Percentiles rank a stretch among this genome's conserved stretches.
Conservation (phyloP, 106 monocot genomes). For the Gastrodia elata region DNA sequence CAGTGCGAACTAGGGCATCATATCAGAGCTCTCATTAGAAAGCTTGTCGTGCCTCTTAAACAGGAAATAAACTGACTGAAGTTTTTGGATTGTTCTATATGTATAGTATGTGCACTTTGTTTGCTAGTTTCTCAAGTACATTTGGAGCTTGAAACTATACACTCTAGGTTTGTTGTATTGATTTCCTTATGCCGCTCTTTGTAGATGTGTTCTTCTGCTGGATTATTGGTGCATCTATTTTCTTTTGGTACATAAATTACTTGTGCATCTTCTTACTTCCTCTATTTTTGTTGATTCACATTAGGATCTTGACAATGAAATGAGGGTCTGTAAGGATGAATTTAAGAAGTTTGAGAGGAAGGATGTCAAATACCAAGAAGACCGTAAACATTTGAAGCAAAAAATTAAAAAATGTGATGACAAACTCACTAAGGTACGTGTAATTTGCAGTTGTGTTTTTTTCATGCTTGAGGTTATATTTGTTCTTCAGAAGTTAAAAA, state of each 20-base stretch:
- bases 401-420: conserved; percentile 77
- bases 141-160: background rate
- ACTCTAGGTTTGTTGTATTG: background rate
- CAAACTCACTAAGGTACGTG: conserved; percentile 66
- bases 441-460: background rate
- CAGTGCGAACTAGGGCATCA: no score
- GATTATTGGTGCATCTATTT: background rate
- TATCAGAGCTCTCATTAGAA: no score
- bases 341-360: conserved; percentile 87
- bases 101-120: background rate
- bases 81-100: background rate
- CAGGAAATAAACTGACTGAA: background rate
- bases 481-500: background rate
- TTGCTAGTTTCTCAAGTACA: background rate
- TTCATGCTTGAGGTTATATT: background rate
- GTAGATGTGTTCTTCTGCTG: background rate
- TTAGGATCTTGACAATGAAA: conserved; percentile 77
- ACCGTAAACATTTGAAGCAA: conserved; percentile 88
- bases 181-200: background rate
- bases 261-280: background rate
- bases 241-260: background rate
- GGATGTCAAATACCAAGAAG: conserved; percentile 79
- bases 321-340: conserved; percentile 70
- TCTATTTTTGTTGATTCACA: background rate
- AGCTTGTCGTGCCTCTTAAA: no score